Percentiles rank a stretch among this genome's conserved stretches.
phyloP scores from a whole-genome alignment of 768 basidiomycete species.

The Glaciozyma martinii region DNA sequence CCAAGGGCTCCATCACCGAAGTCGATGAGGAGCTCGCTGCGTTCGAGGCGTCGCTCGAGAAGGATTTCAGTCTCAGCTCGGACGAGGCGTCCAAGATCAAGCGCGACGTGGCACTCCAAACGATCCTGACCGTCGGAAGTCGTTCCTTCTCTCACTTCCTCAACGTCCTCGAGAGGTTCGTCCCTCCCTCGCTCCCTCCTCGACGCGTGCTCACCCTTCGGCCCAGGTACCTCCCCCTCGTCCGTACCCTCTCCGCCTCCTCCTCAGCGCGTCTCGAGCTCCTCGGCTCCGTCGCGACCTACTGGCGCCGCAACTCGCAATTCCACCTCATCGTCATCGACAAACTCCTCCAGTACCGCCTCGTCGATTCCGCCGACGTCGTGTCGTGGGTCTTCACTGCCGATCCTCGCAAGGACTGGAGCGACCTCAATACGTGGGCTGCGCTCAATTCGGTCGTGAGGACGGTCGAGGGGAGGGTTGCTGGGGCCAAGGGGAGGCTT shows the following conservation, averaged over 20 bases:
- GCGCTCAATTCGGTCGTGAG: constrained; percentile 70
- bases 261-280: constrained; percentile 47
- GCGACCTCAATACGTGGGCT: constrained; percentile 63
- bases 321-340: constrained; percentile 89
- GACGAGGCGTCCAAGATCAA: constrained; percentile 59
- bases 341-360: constrained; percentile 97
- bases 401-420: constrained; percentile 36
- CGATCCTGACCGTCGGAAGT: constrained; percentile 79
- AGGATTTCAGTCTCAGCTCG: constrained; percentile 52
- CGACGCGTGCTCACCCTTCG: constrained; percentile 41
- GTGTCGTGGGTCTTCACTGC: constrained; percentile 42
- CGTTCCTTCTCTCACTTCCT: constrained; percentile 96
- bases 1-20: constrained; percentile 53
- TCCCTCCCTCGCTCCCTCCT: constrained; percentile 55
- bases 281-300: constrained; percentile 58
- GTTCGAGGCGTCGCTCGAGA: constrained; percentile 60
- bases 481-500: constrained; percentile 65
- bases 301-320: constrained; percentile 78
- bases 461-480: constrained; percentile 82
- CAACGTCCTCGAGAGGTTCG: constrained; percentile 92
- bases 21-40: constrained; percentile 69
- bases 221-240: constrained; percentile 37
- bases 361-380: constrained; percentile 87
- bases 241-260: constrained; percentile 53
- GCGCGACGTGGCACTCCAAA: constrained; percentile 74